These are phyloP conservation scores for Gossypium stocksii DNA, from an alignment of 345 rosid species.

Conservation along the genomic window DNA sequence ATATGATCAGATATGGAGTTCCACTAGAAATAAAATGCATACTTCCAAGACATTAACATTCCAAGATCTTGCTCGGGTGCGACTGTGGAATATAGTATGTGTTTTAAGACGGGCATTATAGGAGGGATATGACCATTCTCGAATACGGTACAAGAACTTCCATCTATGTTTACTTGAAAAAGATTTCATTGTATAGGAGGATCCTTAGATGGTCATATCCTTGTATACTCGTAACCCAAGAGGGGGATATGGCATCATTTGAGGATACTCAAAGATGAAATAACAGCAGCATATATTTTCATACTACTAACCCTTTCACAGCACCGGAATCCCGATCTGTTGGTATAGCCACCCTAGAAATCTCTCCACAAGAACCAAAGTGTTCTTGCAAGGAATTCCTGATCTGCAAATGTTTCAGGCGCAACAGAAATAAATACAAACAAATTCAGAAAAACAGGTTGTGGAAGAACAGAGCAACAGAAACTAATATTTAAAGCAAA, in stretches of 20 bases:
- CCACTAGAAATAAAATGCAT: neutral
- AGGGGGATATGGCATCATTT: no score
- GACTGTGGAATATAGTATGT: no score
- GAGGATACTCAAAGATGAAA: no score
- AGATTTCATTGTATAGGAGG: no score
- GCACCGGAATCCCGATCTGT: constrained; percentile 58
- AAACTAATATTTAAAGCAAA: neutral
- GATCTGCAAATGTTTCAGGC: constrained; percentile 32
- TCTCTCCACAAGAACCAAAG: constrained; percentile 71
- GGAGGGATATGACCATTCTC: no score
- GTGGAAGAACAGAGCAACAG: neutral
- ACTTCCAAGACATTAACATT: neutral
- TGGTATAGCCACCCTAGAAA: constrained; percentile 57
- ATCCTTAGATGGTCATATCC: no score
- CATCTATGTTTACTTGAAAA: no score
- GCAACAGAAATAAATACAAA: neutral
- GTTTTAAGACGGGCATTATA: no score
- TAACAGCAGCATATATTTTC: no score
- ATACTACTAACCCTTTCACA: constrained; percentile 61
- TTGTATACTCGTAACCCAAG: no score
- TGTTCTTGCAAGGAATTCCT: constrained; percentile 47
- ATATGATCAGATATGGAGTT: neutral
- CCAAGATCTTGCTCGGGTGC: no score
- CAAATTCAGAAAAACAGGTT: neutral
- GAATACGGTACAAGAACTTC: no score